phyloP scores from a whole-genome alignment of 2,329 filamentous ascomycete species.

The Aspergillus sp. region DNA sequence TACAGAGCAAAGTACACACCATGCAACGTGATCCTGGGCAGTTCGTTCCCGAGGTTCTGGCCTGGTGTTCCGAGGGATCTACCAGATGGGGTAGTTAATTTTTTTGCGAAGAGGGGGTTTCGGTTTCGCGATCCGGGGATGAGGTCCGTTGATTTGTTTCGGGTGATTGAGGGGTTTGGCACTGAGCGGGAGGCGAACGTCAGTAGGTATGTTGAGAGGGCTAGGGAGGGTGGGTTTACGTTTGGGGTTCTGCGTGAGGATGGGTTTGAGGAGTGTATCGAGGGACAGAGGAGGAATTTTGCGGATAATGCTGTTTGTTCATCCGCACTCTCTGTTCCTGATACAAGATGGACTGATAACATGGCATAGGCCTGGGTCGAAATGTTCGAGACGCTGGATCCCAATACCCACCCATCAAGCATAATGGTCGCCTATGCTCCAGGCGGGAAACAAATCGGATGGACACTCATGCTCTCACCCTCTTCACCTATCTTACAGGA shows the following conservation, averaged over 20 bases:
- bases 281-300: conserved; percentile 46
- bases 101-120: conserved; percentile 50
- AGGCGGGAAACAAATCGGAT: conserved; percentile 46
- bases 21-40: conserved; percentile 32
- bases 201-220: conserved; percentile 35
- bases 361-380: conserved; percentile 45
- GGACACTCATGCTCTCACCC: conserved; percentile 51
- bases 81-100: conserved; percentile 38
- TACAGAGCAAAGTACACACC: conserved; percentile 32
- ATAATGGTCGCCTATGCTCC: conserved; percentile 49
- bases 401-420: conserved; percentile 41
- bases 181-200: conserved; percentile 33
- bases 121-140: conserved; percentile 30
- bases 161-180: conserved; percentile 42
- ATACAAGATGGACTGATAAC: neutral
- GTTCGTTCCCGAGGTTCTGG: conserved; percentile 52
- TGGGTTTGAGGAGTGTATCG: conserved; percentile 45
- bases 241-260: conserved; percentile 43
- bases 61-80: conserved; percentile 49
- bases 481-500: conserved; percentile 34
- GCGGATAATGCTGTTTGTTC: conserved; percentile 39
- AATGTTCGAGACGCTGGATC: conserved; percentile 44
- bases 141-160: conserved; percentile 46
- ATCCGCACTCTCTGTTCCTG: neutral
- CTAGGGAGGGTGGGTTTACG: conserved; percentile 39